These are phyloP conservation scores for Scleroderma bovista DNA, from an alignment of 768 basidiomycete genomes.

Conservation along the genomic window DNA sequence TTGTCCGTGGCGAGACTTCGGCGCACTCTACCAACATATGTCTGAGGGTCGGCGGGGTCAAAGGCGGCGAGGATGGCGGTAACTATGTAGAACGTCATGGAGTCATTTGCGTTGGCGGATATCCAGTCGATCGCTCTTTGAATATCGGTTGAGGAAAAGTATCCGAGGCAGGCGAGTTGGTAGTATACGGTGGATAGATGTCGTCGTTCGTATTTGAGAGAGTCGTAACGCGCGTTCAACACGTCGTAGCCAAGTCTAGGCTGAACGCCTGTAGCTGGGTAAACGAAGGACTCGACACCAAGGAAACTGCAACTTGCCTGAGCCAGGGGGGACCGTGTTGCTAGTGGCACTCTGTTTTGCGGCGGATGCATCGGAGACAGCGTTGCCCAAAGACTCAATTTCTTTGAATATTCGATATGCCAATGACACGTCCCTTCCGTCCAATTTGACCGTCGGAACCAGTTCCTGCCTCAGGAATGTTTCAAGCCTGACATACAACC, in stretches of 20 bases:
- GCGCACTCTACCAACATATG: conserved; percentile 40
- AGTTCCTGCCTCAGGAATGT: conserved; percentile 54
- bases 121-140: conserved; percentile 69
- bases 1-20: conserved; percentile 43
- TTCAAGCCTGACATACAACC: conserved; percentile 47
- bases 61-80: conserved; percentile 59
- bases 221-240: conserved; percentile 62
- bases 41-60: conserved; percentile 56
- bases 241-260: conserved; percentile 60
- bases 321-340: conserved; percentile 50
- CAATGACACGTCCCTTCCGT: conserved; percentile 39
- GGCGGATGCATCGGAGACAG: conserved; percentile 48
- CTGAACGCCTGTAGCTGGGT: conserved; percentile 29
- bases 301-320: conserved; percentile 36
- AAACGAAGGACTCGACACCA: background rate
- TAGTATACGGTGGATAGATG: conserved; percentile 59
- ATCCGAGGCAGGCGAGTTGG: conserved; percentile 58
- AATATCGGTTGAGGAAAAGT: conserved; percentile 54
- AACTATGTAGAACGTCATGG: conserved; percentile 66
- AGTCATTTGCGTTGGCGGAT: conserved; percentile 54
- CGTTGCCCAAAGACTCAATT: conserved; percentile 52
- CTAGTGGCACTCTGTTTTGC: conserved; percentile 56
- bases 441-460: conserved; percentile 32
- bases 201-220: conserved; percentile 69
- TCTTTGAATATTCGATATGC: conserved; percentile 55